Conservation (phyloP, 371 early-diverging fungal species). For the Mucor irregularis region DNA sequence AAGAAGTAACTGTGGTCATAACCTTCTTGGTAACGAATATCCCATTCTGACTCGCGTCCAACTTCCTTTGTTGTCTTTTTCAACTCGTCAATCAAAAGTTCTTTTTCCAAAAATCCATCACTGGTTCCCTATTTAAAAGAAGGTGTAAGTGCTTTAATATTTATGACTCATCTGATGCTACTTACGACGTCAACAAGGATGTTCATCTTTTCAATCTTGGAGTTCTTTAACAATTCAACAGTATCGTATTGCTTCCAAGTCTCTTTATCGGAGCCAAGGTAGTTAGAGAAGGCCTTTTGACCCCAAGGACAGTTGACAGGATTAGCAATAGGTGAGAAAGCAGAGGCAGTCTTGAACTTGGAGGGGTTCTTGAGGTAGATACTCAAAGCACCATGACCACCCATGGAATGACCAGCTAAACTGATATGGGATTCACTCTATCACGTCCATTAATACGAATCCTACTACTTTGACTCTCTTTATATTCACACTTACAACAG, state of each 20-base stretch:
- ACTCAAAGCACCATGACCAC: constrained; percentile 91
- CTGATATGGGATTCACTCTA: constrained; percentile 65
- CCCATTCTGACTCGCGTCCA: constrained; percentile 47
- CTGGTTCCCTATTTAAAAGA: constrained; percentile 56
- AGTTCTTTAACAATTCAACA: constrained; percentile 56
- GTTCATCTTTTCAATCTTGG: constrained; percentile 32
- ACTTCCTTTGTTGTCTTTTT: constrained; percentile 44
- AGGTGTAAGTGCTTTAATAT: background rate
- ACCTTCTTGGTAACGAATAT: constrained; percentile 73
- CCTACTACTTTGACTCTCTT: background rate
- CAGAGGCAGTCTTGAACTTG: constrained; percentile 74
- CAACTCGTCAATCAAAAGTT: constrained; percentile 64
- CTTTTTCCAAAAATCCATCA: constrained; percentile 70
- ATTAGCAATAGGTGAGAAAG: constrained; percentile 83
- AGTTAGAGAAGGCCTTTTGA: constrained; percentile 73
- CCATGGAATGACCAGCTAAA: constrained; percentile 87
- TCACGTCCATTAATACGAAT: no score
- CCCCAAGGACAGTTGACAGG: constrained; percentile 79
- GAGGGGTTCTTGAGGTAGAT: constrained; percentile 70
- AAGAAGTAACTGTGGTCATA: constrained; percentile 89
- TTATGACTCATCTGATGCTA: constrained; percentile 15
- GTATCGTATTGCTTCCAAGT: constrained; percentile 80
- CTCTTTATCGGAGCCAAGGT: constrained; percentile 62
- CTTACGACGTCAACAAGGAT: constrained; percentile 44
- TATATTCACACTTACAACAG: constrained; percentile 53